Conservation (phyloP, 2,329 filamentous ascomycete genomes). For the Colletotrichum brevisporum region DNA sequence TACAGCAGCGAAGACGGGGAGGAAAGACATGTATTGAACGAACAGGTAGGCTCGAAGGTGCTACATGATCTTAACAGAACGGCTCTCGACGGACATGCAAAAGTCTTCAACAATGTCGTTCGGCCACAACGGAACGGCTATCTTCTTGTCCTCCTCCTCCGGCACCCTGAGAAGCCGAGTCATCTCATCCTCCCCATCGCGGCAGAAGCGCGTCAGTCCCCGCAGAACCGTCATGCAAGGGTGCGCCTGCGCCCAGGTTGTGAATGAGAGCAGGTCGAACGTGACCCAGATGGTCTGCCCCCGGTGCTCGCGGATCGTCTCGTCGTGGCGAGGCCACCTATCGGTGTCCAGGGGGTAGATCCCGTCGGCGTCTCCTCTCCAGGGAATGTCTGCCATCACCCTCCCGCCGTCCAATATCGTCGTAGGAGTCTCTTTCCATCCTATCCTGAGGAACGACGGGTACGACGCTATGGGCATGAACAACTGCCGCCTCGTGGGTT, state of each 20-base stretch:
- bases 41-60: no score
- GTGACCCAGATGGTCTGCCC: background rate
- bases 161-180: background rate
- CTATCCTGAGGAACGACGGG: background rate
- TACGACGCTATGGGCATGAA: background rate
- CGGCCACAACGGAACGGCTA: background rate
- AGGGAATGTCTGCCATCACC: background rate
- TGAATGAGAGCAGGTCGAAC: background rate
- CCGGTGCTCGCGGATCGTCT: background rate
- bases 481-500: background rate
- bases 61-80: background rate
- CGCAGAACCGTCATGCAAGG: background rate
- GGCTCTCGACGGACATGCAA: background rate
- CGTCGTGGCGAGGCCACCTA: background rate
- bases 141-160: background rate
- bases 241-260: background rate
- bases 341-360: accelerated
- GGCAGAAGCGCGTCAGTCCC: background rate
- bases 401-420: background rate
- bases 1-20: background rate
- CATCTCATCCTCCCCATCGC: background rate
- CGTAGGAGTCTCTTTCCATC: background rate
- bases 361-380: background rate
- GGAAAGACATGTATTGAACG: background rate
- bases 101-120: background rate